Evolutionary conservation across 1,139 yeast species (phyloP).

Genomic region (Kurtzmaniella quercitrusa): DNA sequence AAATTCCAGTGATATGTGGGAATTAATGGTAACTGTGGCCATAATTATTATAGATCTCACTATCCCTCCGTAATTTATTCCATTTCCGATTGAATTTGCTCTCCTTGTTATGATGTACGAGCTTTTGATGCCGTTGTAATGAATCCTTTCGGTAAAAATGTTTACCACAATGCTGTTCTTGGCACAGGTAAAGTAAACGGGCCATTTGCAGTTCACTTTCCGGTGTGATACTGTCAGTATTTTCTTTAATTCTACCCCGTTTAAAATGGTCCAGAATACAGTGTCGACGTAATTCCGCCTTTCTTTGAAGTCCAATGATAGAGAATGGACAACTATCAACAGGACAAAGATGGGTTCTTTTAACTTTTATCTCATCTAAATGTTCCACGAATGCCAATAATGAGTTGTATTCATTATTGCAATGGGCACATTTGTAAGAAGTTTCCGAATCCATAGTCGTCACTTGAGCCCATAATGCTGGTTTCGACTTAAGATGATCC

Average conservation of each 20-base stretch:
- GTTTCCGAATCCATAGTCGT: neutral
- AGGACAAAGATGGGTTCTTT: slow-evolving; percentile 41
- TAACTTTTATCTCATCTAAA: slow-evolving; percentile 37
- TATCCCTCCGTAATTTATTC: neutral
- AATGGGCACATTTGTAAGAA: slow-evolving; percentile 42
- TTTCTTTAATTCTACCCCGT: slow-evolving; percentile 16
- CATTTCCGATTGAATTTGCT: slow-evolving; percentile 8
- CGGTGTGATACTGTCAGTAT: slow-evolving; percentile 10
- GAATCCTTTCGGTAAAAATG: slow-evolving; percentile 57
- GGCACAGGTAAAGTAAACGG: slow-evolving; percentile 13
- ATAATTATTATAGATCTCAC: neutral
- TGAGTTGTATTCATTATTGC: slow-evolving; percentile 36
- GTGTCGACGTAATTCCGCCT: slow-evolving; percentile 61
- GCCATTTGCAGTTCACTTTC: slow-evolving; percentile 7
- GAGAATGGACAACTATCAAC: slow-evolving; percentile 58
- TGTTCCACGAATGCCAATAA: slow-evolving; percentile 42
- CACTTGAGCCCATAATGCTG: slow-evolving; percentile 3
- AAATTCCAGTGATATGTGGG: no score
- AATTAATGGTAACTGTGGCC: neutral
- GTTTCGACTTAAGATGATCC: slow-evolving; percentile 3
- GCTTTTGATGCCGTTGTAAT: slow-evolving; percentile 46
- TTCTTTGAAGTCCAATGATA: slow-evolving; percentile 54
- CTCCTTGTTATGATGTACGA: slow-evolving; percentile 43
- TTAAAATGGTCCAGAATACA: slow-evolving; percentile 50
- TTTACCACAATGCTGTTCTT: slow-evolving; percentile 42